Base-by-base conservation (phyloP, 1,284 basidiomycete species). In the Rugosomyces carneus region DNA sequence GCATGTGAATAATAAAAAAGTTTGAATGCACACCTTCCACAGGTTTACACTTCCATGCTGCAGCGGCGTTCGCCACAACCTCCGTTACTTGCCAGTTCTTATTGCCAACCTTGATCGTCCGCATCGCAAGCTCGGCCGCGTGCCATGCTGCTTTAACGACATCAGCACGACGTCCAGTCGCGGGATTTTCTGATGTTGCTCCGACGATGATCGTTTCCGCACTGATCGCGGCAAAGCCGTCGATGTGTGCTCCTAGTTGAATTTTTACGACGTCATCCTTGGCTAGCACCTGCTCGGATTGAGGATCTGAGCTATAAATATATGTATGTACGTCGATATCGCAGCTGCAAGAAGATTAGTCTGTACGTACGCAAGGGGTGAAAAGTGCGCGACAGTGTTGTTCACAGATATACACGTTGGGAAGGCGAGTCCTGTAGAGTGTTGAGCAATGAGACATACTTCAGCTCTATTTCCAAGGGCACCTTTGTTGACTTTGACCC, bases 1-100 rank as follows among this genome's bases (percentile, higher is more conserved):
- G 11, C 6, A 31, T 11, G 4, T n/a, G 13, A 13, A 27, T n/a
- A 5, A 36, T 42, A 13, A 40, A 47, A 37, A 37, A 5, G 5
- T 10, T 5, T 5, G 26, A 40, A 45, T 35, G 66, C 75, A 57
- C 66, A 80, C 92, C 92, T 74, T 95, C 93, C 42, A 96, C 89
- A 45, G 89, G 84, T 61, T 90, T 88, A 74, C 90, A 91, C 53
- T 77, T 78, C 75, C 84, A 94, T 42, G 81, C 76, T 15, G 80
- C 70, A 19, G 83, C 76, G 36, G 84, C 78, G 61, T 86, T 87
- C 51, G 76, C 75, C 42, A 98, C 85, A 44, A 82, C 81, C 45
- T 97, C 93, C 40, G 92, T 95, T 46, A 99, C 85, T 40, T 84
- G 80, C 86, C 91, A 96, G 73, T 97, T 98, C 73, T 91, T 93